Conservation (phyloP, 192 early-diverging fungal species). For the Podochytrium sp. region DNA sequence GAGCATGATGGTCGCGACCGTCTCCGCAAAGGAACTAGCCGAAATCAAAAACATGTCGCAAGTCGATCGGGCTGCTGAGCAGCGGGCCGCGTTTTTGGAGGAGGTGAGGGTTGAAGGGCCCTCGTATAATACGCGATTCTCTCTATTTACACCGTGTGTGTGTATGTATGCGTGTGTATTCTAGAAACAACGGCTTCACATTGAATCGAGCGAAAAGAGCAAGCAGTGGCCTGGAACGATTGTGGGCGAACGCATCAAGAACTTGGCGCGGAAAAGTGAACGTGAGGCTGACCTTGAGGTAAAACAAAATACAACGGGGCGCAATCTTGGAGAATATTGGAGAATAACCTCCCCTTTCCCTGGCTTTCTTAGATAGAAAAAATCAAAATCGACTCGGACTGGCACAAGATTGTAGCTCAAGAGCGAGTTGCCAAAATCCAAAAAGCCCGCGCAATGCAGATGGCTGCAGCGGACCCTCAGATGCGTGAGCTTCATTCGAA, state of each 20-base stretch:
- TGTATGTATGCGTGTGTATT: too few relatives aligned
- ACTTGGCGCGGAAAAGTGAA: neutral
- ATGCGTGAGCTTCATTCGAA: conserved; percentile 7
- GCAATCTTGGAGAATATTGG: too few relatives aligned
- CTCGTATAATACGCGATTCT: too few relatives aligned
- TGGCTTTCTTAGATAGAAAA: conserved; percentile 12
- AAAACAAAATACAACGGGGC: neutral
- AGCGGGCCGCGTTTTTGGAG: neutral
- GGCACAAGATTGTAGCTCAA: conserved; percentile 13
- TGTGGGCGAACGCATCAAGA: conserved; percentile 1
- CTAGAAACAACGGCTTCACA: conserved; percentile 8
- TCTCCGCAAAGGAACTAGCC: neutral
- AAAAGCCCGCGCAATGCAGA: neutral
- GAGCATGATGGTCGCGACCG: neutral
- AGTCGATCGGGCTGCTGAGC: neutral
- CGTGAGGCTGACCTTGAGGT: conserved; percentile 5
- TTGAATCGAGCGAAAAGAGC: conserved; percentile 13
- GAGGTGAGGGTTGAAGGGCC: too few relatives aligned
- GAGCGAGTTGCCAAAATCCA: neutral
- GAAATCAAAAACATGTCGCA: neutral
- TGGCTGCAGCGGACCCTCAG: neutral
- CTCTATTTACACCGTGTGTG: too few relatives aligned
- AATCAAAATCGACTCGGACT: conserved; percentile 2
- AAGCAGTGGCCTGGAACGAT: conserved; percentile 13
- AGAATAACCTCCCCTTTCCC: neutral